Percentiles rank a stretch among this genome's conserved stretches.
Conservation (phyloP, 2,329 filamentous ascomycete genomes). For the Colletotrichum theobromicola region DNA sequence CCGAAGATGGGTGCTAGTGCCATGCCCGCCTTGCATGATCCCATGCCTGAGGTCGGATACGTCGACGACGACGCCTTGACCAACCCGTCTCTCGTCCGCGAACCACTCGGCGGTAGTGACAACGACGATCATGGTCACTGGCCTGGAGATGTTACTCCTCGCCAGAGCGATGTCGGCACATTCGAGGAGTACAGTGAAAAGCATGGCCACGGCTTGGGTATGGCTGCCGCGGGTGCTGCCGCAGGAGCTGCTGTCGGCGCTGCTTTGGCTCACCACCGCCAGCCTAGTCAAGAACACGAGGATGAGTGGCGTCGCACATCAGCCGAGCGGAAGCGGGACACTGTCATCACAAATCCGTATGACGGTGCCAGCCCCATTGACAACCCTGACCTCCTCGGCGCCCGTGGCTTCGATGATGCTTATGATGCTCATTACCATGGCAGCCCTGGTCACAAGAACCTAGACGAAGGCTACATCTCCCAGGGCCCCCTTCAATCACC, state of each 20-base stretch:
- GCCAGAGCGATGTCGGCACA: constrained; percentile 31
- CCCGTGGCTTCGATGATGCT: constrained; percentile 38
- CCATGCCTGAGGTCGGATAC: constrained; percentile 80
- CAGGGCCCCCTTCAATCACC: constrained; percentile 65
- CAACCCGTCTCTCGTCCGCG: constrained; percentile 84
- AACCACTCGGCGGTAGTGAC: constrained; percentile 64
- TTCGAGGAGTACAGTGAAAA: constrained; percentile 31
- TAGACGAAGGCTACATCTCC: constrained; percentile 92
- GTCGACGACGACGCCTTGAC: constrained; percentile 74
- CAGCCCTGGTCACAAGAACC: constrained; percentile 66
- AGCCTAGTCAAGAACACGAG: constrained; percentile 62
- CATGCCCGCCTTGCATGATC: constrained; percentile 71
- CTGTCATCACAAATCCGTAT: constrained; percentile 70
- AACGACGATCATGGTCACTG: constrained; percentile 32
- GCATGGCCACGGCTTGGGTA: constrained; percentile 39
- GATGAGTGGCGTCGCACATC: constrained; percentile 70
- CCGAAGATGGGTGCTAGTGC: constrained; percentile 71
- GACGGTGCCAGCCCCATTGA: constrained; percentile 68
- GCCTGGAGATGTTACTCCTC: constrained; percentile 32
- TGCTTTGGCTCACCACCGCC: constrained; percentile 53
- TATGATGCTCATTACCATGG: constrained; percentile 55
- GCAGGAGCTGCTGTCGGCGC: constrained; percentile 55
- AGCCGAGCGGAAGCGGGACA: constrained; percentile 69
- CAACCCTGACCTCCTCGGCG: constrained; percentile 56
- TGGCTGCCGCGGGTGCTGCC: constrained; percentile 59